Percentiles rank a stretch among this genome's conserved stretches.
These are phyloP conservation scores for Pyropia yezoensis DNA, from an alignment of 23 red algal genomes.

Conservation along the genomic window DNA sequence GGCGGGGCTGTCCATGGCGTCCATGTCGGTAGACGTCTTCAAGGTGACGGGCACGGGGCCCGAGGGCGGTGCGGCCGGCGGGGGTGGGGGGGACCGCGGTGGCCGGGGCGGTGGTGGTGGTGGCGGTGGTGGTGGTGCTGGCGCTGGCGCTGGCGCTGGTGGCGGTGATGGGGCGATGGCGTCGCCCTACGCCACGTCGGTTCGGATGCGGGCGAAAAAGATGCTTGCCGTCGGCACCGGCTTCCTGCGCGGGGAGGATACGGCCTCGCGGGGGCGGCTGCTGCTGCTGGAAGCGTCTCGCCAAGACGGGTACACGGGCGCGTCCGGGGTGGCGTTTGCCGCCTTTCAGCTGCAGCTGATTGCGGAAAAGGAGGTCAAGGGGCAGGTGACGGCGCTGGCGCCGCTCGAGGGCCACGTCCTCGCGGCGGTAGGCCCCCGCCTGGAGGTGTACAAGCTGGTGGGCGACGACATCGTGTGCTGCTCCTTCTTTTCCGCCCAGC, in stretches of 20 bases:
- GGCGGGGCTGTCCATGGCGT: constrained; percentile 59
- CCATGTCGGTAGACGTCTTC: constrained; percentile 71
- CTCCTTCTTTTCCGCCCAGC: constrained; percentile 83
- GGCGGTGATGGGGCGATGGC: constrained; percentile 39
- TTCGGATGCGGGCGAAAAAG: constrained; percentile 66
- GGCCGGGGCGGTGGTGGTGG: constrained; percentile 1
- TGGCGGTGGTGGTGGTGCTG: constrained; percentile 22
- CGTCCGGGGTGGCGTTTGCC: constrained; percentile 35
- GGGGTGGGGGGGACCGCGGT: not conserved
- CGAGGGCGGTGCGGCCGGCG: not conserved
- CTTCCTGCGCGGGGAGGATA: constrained; percentile 82
- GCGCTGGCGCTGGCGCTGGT: constrained; percentile 31
- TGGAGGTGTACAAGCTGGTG: constrained; percentile 97
- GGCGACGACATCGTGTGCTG: constrained; percentile 88
- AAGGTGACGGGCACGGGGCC: constrained; percentile 17
- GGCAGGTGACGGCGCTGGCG: constrained; percentile 79
- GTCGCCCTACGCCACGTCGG: constrained; percentile 56
- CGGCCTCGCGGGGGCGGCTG: constrained; percentile 69
- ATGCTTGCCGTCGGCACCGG: constrained; percentile 89
- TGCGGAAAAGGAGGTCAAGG: constrained; percentile 82
- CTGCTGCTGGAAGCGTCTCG: constrained; percentile 83
- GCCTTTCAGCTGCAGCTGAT: constrained; percentile 86
- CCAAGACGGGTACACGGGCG: constrained; percentile 51
- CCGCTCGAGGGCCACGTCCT: constrained; percentile 81
- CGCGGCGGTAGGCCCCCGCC: constrained; percentile 56